These are phyloP conservation scores for Sugiyamaella chiloensis DNA, from an alignment of 805 yeast species.

Conservation along the genomic window DNA sequence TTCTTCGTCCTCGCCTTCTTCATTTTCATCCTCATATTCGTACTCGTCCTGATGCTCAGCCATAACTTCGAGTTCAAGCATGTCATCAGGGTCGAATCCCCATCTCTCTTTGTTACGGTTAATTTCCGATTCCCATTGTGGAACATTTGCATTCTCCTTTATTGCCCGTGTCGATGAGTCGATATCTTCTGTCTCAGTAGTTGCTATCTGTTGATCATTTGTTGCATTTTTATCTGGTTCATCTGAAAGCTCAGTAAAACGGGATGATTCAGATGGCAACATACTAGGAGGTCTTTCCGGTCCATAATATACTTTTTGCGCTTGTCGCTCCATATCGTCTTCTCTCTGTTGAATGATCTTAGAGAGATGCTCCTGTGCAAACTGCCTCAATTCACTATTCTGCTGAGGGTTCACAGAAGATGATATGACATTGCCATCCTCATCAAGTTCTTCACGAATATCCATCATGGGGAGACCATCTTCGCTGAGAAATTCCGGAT, in stretches of 20 bases:
- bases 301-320: conserved; percentile 11
- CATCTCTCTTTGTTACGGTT: neutral
- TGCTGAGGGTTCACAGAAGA: conserved; percentile 44
- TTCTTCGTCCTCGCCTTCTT: conserved; percentile 41
- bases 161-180: neutral
- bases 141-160: neutral
- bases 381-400: conserved; percentile 25
- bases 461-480: conserved; percentile 66
- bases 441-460: conserved; percentile 80
- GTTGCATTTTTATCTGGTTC: neutral
- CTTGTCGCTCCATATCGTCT: conserved; percentile 5
- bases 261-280: neutral
- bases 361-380: conserved; percentile 24
- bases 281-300: conserved; percentile 12
- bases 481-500: conserved; percentile 28
- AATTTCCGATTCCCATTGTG: neutral
- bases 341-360: conserved; percentile 13
- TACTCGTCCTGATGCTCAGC: conserved; percentile 25
- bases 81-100: conserved; percentile 21
- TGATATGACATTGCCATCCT: conserved; percentile 64
- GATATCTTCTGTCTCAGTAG: neutral
- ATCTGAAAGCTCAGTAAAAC: no score
- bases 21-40: conserved; percentile 41
- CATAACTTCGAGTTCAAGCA: conserved; percentile 30
- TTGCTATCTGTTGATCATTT: neutral